Evolutionary conservation across 2,329 filamentous ascomycete species (phyloP).

Genomic region (Colletotrichum sp.): DNA sequence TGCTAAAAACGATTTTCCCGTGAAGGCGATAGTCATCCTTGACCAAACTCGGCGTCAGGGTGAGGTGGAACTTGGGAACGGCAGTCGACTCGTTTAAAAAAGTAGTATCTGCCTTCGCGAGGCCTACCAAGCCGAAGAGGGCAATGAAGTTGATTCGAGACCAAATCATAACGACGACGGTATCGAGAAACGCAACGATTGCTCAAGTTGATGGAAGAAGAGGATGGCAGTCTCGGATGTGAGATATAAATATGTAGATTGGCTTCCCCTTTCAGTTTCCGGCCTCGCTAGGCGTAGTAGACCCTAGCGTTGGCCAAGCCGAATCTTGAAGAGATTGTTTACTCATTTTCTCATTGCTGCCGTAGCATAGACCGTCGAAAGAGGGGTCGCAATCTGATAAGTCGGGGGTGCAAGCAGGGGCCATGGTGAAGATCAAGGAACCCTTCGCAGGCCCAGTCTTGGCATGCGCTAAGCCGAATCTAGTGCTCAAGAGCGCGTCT

Average conservation of each 20-base stretch:
- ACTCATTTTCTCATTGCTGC: background rate
- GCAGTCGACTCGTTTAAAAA: background rate
- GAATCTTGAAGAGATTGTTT: background rate
- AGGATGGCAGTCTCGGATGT: background rate
- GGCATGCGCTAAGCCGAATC: background rate
- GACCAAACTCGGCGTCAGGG: background rate
- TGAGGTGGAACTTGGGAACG: background rate
- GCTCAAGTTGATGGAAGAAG: background rate
- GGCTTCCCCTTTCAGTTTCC: background rate
- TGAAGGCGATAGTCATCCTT: background rate
- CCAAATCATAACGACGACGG: background rate
- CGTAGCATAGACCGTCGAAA: background rate
- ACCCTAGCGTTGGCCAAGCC: background rate
- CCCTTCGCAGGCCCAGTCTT: background rate
- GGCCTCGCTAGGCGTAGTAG: background rate
- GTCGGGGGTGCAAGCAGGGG: background rate
- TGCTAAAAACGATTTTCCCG: background rate
- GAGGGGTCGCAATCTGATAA: background rate
- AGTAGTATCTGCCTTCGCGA: background rate
- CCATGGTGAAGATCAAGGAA: background rate
- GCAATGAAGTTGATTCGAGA: background rate
- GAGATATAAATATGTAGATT: background rate
- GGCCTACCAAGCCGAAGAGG: background rate
- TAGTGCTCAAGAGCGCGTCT: background rate
- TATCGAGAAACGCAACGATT: background rate